Base-by-base conservation (phyloP, 768 basidiomycete genomes). In the Favolaschia claudopus region DNA sequence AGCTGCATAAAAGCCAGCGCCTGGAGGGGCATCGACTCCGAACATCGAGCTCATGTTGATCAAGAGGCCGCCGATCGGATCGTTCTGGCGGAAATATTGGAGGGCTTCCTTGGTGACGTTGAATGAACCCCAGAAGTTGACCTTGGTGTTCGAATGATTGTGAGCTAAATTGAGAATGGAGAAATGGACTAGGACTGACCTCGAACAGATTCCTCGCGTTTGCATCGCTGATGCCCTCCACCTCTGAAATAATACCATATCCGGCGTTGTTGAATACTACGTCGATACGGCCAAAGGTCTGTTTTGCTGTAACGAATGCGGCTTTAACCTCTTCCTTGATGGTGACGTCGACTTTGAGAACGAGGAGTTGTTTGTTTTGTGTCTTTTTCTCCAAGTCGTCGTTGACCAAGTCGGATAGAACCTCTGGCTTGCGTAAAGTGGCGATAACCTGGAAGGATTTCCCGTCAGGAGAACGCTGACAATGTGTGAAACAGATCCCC, bases 241-340 rank as follows among this genome's bases (percentile, higher is more conserved):
- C 67, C 60, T 81, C 79, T 17, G 67, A 68, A 17, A 75, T 47
- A 27, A 74, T 51, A 8, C 58, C 68, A 37, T 60, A 62, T 3
- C 75, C 81, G 7, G 80, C 80, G 54, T 81, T 81, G 61, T 77
- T 82, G 59, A 78, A 74, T 6, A 82, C 81, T 45, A 82, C 67
- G 48, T 83, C 82, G 15, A 82, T 61, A 28, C 75, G 68, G 5
- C 79, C 80, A 65, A 82, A 83, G 14, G 61, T 63, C 27, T 70
- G 65, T 36, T 74, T 58, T 0, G 75, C 73, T 40, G 62, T 57
- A 14, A 60, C 63, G 56, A 83, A 83, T 0, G 73, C 78, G 7
- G 63, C 62, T 9, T 33, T 59, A 46, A 81, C 74, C 4, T 78
- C 72, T 14, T 62, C 56, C 2, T 55, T 58, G 20, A 64, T 56